A percentile compares a stretch with the other conserved stretches of the same genome.
Conservation (phyloP, 148 eudicot species). For the Rhododendron vialii region DNA sequence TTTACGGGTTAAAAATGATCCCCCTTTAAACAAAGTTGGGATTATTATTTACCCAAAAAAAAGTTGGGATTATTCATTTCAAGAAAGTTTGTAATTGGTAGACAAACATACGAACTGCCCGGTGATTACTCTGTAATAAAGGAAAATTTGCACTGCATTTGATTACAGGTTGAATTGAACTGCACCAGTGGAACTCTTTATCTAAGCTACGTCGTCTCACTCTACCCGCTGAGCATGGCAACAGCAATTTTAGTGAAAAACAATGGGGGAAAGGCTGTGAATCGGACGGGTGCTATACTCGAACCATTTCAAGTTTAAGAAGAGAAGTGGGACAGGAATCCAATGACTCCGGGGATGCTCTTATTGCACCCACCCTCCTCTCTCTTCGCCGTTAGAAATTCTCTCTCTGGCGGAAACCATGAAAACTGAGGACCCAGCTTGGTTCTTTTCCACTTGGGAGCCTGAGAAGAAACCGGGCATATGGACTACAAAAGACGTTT, state of each 20-base stretch:
- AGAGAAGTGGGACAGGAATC: slow-evolving; percentile 49
- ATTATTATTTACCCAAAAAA: background rate
- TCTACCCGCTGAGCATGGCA: slow-evolving; percentile 74
- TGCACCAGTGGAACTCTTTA: slow-evolving; percentile 62
- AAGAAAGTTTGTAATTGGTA: background rate
- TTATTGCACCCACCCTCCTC: slow-evolving; percentile 67
- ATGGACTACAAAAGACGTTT: slow-evolving; percentile 62
- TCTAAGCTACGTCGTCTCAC: slow-evolving; percentile 63
- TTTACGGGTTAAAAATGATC: too few species aligned
- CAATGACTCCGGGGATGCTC: slow-evolving; percentile 65
- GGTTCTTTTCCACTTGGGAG: slow-evolving; percentile 59
- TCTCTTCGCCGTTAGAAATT: slow-evolving; percentile 66
- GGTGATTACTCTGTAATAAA: background rate
- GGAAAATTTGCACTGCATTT: background rate
- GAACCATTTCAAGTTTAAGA: slow-evolving; percentile 58
- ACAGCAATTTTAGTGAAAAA: slow-evolving; percentile 79
- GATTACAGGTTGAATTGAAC: slow-evolving; percentile 66
- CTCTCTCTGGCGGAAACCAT: slow-evolving; percentile 69
- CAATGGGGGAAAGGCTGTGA: slow-evolving; percentile 57
- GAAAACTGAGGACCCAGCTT: slow-evolving; percentile 72
- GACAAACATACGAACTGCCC: background rate
- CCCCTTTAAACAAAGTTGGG: background rate
- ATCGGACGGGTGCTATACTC: slow-evolving; percentile 57
- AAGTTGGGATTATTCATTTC: background rate
- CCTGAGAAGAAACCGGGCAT: slow-evolving; percentile 57